These are phyloP conservation scores for Chytriomyces sp. DNA, from an alignment of 192 early-diverging fungal species.

Conservation along the genomic window DNA sequence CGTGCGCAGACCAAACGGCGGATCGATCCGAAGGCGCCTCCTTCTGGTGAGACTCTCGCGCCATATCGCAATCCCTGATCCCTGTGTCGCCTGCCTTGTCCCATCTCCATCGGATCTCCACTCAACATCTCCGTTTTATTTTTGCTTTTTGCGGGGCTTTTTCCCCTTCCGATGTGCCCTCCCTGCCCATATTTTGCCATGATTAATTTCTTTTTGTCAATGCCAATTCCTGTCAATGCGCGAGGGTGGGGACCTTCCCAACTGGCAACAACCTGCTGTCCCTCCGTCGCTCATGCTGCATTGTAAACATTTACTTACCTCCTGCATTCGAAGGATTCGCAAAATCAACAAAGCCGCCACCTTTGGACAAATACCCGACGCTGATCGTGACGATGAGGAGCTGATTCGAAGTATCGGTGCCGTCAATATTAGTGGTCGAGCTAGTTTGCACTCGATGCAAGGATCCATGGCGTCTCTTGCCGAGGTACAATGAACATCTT, in stretches of 20 bases:
- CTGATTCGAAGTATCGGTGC: slow-evolving; percentile 18
- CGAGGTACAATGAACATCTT: slow-evolving; percentile 5
- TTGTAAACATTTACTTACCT: neutral
- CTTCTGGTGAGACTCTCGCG: slow-evolving; percentile 16
- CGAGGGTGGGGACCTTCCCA: too few species aligned
- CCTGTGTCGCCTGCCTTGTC: neutral
- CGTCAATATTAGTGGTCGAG: neutral
- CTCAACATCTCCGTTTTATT: neutral
- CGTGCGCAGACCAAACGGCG: slow-evolving; percentile 18
- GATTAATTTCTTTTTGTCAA: neutral
- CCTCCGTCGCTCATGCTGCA: neutral
- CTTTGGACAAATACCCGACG: neutral
- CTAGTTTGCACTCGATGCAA: slow-evolving; percentile 12
- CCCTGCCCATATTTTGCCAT: neutral
- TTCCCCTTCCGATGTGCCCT: neutral
- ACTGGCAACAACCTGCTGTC: too few species aligned
- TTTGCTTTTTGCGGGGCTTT: neutral
- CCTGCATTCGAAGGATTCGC: slow-evolving; percentile 8
- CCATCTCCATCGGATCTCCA: neutral
- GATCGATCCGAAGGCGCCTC: slow-evolving; percentile 23
- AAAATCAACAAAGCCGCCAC: slow-evolving; percentile 29
- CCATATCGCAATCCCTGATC: neutral
- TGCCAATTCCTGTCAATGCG: too few species aligned
- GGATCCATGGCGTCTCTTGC: slow-evolving; percentile 26
- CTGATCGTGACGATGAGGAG: slow-evolving; percentile 2